Percentiles rank a stretch among this genome's conserved stretches.
Evolutionary conservation across 225 moss, liverwort and hornwort species (phyloP).

Genomic region (Sphagnum tenellum): DNA sequence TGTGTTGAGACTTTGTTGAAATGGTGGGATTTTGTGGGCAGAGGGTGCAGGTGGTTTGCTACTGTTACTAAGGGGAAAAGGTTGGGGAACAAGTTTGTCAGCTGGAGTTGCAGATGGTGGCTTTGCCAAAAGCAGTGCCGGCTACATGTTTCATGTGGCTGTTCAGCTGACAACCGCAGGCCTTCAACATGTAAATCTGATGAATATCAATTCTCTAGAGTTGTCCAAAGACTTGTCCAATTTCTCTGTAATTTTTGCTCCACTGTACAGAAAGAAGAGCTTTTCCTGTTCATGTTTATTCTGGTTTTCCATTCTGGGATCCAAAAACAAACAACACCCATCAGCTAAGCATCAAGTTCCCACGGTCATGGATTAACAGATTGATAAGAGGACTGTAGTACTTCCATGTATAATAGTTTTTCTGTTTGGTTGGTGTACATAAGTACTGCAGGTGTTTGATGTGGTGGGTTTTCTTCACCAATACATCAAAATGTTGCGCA

Average conservation of each 20-base stretch:
- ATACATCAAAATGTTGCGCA: conserved; percentile 38
- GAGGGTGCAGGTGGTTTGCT: conserved; percentile 81
- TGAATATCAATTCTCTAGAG: neutral
- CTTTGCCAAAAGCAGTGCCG: conserved; percentile 49
- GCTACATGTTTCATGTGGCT: conserved; percentile 56
- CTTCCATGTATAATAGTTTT: too few relatives aligned
- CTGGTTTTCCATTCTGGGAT: too few relatives aligned
- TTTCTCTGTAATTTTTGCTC: neutral
- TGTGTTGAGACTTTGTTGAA: too few relatives aligned
- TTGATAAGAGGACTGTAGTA: too few relatives aligned
- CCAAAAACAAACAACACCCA: too few relatives aligned
- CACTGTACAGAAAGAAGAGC: too few relatives aligned
- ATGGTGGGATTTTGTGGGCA: conserved; percentile 2
- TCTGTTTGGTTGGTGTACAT: too few relatives aligned
- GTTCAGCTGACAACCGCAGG: conserved; percentile 51
- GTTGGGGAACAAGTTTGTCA: conserved; percentile 43
- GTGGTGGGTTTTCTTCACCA: conserved; percentile 64
- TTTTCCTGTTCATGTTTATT: too few relatives aligned
- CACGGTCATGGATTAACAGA: too few relatives aligned
- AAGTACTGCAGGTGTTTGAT: conserved; percentile 39
- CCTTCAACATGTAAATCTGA: conserved; percentile 39
- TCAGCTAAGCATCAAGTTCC: too few relatives aligned
- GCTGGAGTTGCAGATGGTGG: conserved; percentile 83
- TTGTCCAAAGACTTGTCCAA: neutral
- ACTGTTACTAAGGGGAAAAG: conserved; percentile 44